phyloP scores from a whole-genome alignment of 768 basidiomycete species.

The Termitomyces bulborhizus region DNA sequence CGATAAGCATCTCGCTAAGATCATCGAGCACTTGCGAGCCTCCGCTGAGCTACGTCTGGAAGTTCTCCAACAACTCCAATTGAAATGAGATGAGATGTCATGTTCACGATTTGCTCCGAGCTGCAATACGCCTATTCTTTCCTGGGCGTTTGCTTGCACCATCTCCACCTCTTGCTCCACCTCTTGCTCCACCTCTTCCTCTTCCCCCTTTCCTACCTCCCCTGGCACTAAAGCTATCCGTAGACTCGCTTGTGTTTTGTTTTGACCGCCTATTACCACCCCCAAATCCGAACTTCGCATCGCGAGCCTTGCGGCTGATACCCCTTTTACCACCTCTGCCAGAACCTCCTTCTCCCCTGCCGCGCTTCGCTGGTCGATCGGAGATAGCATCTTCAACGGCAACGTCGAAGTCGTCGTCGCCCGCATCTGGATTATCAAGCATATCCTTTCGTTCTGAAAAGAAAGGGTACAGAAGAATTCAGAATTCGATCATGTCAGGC shows the following conservation, averaged over 20 bases:
- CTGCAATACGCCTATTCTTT: slow-evolving; percentile 48
- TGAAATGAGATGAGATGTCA: background rate
- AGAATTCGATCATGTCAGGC: background rate
- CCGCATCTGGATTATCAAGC: slow-evolving; percentile 55
- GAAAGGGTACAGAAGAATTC: background rate
- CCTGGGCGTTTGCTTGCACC: slow-evolving; percentile 46
- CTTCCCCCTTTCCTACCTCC: slow-evolving; percentile 12
- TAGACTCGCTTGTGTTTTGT: slow-evolving; percentile 77
- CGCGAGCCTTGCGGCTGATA: slow-evolving; percentile 54
- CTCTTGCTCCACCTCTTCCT: slow-evolving; percentile 19
- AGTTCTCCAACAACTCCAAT: background rate
- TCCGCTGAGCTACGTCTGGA: background rate
- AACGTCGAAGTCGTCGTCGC: slow-evolving; percentile 77
- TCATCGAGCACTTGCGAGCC: background rate
- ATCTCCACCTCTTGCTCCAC: slow-evolving; percentile 20
- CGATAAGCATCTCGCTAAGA: background rate
- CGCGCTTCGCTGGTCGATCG: slow-evolving; percentile 59
- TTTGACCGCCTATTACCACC: slow-evolving; percentile 66
- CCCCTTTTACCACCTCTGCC: slow-evolving; percentile 20
- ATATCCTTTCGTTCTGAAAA: slow-evolving; percentile 76
- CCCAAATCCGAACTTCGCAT: slow-evolving; percentile 81
- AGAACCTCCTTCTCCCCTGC: slow-evolving; percentile 35
- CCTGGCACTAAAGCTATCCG: slow-evolving; percentile 58
- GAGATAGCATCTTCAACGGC: slow-evolving; percentile 86
- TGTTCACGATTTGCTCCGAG: slow-evolving; percentile 27